phyloP scores from a whole-genome alignment of 1,284 basidiomycete species.

The Leucoagaricus sp. region DNA sequence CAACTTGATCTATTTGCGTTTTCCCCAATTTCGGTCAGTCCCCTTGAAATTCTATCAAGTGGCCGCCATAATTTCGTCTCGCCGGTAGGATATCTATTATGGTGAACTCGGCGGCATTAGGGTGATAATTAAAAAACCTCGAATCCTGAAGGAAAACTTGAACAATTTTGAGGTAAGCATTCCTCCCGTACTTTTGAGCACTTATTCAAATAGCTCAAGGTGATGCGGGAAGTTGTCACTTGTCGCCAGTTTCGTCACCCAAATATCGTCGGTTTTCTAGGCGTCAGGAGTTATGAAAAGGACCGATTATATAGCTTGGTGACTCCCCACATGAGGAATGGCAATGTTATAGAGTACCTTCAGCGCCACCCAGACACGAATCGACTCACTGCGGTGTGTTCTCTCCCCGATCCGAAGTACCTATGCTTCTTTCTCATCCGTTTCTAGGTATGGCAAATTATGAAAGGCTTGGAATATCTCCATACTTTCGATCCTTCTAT shows the following conservation, averaged over 20 bases:
- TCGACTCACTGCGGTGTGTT: neutral
- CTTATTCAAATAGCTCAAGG: too few relatives aligned
- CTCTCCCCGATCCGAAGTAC: too few relatives aligned
- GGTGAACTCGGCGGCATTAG: neutral
- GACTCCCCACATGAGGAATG: neutral
- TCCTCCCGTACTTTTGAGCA: too few relatives aligned
- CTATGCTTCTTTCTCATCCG: too few relatives aligned
- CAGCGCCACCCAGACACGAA: neutral
- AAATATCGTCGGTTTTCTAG: neutral
- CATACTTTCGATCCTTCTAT: neutral
- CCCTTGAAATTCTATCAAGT: neutral
- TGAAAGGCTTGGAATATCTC: conserved; percentile 1
- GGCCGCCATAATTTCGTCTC: too few relatives aligned
- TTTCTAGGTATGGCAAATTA: conserved; percentile 8
- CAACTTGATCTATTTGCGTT: too few relatives aligned
- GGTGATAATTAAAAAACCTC: conserved; percentile 3
- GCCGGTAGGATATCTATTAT: neutral
- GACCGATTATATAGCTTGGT: neutral
- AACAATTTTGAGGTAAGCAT: conserved; percentile 9
- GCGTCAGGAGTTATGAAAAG: neutral
- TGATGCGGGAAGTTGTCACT: neutral
- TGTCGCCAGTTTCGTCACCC: conserved; percentile 7
- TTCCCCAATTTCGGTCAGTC: too few relatives aligned
- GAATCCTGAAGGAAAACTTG: neutral
- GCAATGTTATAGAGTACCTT: conserved; percentile 4